Evolutionary conservation across 2,329 filamentous ascomycete genomes (phyloP), one percentile per base, ranked within the genome.

Genomic region (Pseudogymnoascus sp.): DNA sequence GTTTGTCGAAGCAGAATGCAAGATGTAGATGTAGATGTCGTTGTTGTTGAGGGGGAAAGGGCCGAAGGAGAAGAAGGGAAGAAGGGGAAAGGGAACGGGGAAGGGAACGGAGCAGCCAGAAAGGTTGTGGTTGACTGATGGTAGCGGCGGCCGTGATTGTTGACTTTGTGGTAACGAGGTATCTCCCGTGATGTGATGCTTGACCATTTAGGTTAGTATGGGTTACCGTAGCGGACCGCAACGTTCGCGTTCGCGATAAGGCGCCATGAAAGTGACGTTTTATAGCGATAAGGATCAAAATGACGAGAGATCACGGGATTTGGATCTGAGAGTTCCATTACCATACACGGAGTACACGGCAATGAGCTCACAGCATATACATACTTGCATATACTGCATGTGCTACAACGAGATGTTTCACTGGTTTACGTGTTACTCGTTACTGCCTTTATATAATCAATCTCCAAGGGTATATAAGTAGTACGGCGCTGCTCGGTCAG

Each of bases 231-330:
- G 45, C 26, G 26, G 45, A 52, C 45, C 45, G 45, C 26, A 18
- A 52, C 45, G 45, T 52, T 52, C 45, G 45, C 45, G 45, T 52
- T 52, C 45, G 45, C 45, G 45, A 52, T 52, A 52, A 52, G 45
- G 15, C 45, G 45, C 45, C 45, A 52, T 52, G 45, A 15, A 39
- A 52, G 45, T 52, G 45, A 52, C 45, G 45, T 52, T 52, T 52
- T 52, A 52, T 52, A 15, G 26, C 45, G 45, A 52, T 52, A 52
- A 52, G 45, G 45, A 26, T n/a, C n/a, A 28, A 26, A 52, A 30
- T 52, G 45, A 23, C 13, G 45, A 19, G 23, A 52, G 12, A 5
- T 52, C 45, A 52, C 45, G 45, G 45, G 45, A 52, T 52, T 26
- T 26, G 26, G 15, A 52, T 52, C 45, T 52, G 45, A 8, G n/a